These are phyloP conservation scores for Pyrus betulifolia DNA, from an alignment of 306 rosid species.

Conservation along the genomic window DNA sequence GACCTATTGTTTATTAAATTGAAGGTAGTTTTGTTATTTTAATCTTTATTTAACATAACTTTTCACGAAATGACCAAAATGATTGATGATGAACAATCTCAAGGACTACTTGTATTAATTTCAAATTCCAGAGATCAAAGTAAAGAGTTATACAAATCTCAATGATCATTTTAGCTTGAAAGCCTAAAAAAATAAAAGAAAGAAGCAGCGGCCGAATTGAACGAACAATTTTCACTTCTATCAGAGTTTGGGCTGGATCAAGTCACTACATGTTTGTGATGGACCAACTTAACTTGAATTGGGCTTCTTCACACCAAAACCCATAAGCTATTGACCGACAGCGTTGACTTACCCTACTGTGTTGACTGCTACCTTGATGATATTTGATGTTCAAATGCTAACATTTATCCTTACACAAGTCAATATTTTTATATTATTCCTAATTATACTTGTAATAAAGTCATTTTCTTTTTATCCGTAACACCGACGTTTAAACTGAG, in stretches of 20 bases:
- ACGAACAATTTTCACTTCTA: not conserved
- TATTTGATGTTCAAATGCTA: not conserved
- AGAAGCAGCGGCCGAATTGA: too few species aligned
- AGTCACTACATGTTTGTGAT: not conserved
- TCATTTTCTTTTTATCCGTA: not conserved
- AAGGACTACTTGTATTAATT: too few species aligned
- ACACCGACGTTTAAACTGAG: not conserved
- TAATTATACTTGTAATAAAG: not conserved
- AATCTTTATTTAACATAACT: too few species aligned
- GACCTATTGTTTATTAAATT: too few species aligned
- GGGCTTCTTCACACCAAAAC: not conserved
- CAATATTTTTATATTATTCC: not conserved
- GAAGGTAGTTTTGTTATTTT: too few species aligned
- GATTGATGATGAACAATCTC: too few species aligned
- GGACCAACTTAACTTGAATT: not conserved
- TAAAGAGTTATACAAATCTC: too few species aligned
- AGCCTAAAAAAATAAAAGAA: too few species aligned
- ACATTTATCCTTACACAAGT: not conserved
- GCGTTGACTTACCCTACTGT: not conserved
- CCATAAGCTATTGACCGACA: not conserved
- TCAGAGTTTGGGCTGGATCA: not conserved
- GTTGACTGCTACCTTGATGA: not conserved
- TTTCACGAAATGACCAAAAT: fast-evolving
- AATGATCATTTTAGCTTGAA: fast-evolving
- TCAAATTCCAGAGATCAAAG: too few species aligned